Conservation (phyloP, 805 yeast genomes). For the Spathaspora passalidarum region DNA sequence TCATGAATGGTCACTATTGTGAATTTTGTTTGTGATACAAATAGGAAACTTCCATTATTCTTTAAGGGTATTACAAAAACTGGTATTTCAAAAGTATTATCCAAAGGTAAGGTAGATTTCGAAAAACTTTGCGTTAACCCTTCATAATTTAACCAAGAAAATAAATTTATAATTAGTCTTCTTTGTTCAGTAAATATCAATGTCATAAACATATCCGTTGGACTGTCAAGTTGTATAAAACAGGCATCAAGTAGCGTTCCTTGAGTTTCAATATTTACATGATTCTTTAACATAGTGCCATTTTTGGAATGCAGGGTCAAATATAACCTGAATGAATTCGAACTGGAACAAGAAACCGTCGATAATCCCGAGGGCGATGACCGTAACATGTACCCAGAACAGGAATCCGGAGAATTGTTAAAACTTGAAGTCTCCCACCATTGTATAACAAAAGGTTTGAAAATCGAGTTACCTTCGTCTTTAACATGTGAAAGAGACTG, state of each 20-base stretch:
- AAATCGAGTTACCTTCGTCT: slow-evolving; percentile 18
- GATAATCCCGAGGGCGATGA: slow-evolving; percentile 39
- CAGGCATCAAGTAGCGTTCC: slow-evolving; percentile 43
- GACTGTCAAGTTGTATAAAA: slow-evolving; percentile 36
- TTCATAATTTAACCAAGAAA: slow-evolving; percentile 41
- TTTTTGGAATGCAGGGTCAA: slow-evolving; percentile 31
- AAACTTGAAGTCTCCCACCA: slow-evolving; percentile 42
- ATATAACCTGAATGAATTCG: slow-evolving; percentile 36
- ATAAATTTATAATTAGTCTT: slow-evolving; percentile 35
- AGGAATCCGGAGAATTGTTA: slow-evolving; percentile 10
- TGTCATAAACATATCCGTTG: slow-evolving; percentile 24
- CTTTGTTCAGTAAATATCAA: slow-evolving; percentile 35
- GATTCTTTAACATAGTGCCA: slow-evolving; percentile 37
- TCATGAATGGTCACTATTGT: slow-evolving; percentile 40
- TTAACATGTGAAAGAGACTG: slow-evolving; percentile 9
- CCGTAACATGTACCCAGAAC: slow-evolving; percentile 22
- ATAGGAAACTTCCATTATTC: slow-evolving; percentile 33
- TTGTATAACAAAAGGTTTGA: slow-evolving; percentile 45
- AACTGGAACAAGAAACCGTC: slow-evolving; percentile 35
- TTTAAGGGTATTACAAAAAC: slow-evolving; percentile 40
- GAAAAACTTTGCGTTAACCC: slow-evolving; percentile 24
- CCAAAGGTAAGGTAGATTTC: slow-evolving; percentile 38
- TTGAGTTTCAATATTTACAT: slow-evolving; percentile 38
- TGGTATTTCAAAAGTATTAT: slow-evolving; percentile 40
- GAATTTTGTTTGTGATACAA: slow-evolving; percentile 32